A percentile compares a stretch with the other conserved stretches of the same genome.
These are phyloP conservation scores for Diplodia mutila DNA, from an alignment of 2,329 filamentous ascomycete genomes.

Conservation along the genomic window DNA sequence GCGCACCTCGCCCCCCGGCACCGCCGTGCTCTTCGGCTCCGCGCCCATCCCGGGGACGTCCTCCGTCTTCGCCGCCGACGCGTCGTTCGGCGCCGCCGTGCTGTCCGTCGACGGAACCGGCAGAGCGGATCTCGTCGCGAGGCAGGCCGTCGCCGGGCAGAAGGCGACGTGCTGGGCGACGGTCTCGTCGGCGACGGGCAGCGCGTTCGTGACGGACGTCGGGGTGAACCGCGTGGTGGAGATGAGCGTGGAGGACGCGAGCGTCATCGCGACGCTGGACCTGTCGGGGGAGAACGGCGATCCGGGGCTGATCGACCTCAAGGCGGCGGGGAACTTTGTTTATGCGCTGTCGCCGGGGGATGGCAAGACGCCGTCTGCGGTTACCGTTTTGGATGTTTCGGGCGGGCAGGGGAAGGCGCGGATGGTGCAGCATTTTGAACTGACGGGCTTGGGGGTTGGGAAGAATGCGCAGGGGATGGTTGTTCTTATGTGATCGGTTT, in stretches of 20 bases:
- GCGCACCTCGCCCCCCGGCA: slow-evolving; percentile 56
- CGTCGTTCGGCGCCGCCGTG: slow-evolving; percentile 60
- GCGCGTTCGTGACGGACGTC: slow-evolving; percentile 64
- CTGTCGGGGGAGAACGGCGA: slow-evolving; percentile 49
- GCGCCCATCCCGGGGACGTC: slow-evolving; percentile 49
- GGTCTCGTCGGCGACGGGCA: slow-evolving; percentile 53
- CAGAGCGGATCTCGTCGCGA: slow-evolving; percentile 42
- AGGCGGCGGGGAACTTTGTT: slow-evolving; percentile 57
- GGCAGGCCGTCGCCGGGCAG: slow-evolving; percentile 54
- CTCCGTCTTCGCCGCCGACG: slow-evolving; percentile 59
- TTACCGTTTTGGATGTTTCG: slow-evolving; percentile 47
- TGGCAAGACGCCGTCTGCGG: slow-evolving; percentile 41
- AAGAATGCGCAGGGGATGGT: slow-evolving; percentile 45
- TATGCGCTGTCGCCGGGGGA: slow-evolving; percentile 63
- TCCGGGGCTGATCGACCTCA: slow-evolving; percentile 60
- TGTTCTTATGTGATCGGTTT: slow-evolving; percentile 29
- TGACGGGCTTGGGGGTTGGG: slow-evolving; percentile 34
- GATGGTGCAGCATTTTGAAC: slow-evolving; percentile 45
- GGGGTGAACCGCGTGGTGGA: slow-evolving; percentile 59
- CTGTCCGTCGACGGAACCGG: slow-evolving; percentile 47
- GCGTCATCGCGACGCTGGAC: slow-evolving; percentile 50
- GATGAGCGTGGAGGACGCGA: slow-evolving; percentile 56
- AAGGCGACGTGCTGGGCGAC: slow-evolving; percentile 63
- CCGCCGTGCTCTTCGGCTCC: slow-evolving; percentile 62
- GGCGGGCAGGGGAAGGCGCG: slow-evolving; percentile 33